Evolutionary conservation across 306 rosid species (phyloP).

Genomic region (Trichosanthes truncata): DNA sequence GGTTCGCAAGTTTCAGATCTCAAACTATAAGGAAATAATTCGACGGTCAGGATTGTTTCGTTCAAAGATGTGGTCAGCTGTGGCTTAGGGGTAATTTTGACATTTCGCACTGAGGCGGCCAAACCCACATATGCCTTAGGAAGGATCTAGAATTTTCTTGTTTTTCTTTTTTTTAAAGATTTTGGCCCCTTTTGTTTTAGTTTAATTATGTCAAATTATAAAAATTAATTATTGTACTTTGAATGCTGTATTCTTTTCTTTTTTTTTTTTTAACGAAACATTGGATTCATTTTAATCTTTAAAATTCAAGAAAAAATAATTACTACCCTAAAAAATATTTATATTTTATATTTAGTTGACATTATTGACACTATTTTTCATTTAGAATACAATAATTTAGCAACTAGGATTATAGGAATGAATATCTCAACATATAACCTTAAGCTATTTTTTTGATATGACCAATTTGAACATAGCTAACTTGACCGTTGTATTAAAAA

Average conservation of each 20-base stretch:
- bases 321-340: too few relatives aligned
- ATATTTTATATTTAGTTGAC: too few relatives aligned
- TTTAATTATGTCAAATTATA: not conserved
- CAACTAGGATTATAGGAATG: too few relatives aligned
- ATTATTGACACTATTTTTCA: too few relatives aligned
- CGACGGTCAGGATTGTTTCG: constrained; percentile 7
- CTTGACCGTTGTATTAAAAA: too few relatives aligned
- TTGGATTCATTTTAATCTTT: too few relatives aligned
- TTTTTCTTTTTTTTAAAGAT: not conserved
- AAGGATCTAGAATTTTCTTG: constrained; percentile 16
- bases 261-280: too few relatives aligned
- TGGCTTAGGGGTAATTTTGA: not conserved
- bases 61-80: not conserved
- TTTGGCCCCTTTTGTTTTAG: not conserved
- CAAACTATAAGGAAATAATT: not conserved
- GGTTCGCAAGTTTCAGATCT: not conserved
- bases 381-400: too few relatives aligned
- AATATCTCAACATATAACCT: too few relatives aligned
- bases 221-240: not conserved
- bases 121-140: not conserved
- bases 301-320: too few relatives aligned
- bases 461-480: too few relatives aligned
- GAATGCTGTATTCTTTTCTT: not conserved
- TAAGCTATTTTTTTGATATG: too few relatives aligned
- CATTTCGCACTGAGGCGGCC: not conserved